phyloP scores from a whole-genome alignment of 78 protist species.

The Protostelium mycophagum region DNA sequence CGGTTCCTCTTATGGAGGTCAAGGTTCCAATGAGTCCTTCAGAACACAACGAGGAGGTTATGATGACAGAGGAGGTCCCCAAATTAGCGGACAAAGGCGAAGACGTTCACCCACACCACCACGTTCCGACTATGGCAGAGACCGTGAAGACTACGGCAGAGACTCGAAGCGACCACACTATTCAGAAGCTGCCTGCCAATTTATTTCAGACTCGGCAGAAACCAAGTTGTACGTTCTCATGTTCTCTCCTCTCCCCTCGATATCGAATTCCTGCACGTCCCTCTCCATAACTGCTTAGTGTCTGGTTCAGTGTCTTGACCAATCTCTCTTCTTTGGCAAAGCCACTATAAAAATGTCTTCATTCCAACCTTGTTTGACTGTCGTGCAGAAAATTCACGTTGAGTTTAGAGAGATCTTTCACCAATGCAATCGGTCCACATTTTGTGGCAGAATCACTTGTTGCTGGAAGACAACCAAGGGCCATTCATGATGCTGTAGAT shows the following conservation, averaged over 20 bases:
- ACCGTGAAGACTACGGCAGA: neutral
- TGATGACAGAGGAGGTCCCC: neutral
- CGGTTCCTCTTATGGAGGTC: too few species aligned
- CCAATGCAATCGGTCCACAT: neutral
- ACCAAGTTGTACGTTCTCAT: constrained; percentile 1
- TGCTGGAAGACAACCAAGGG: too few species aligned
- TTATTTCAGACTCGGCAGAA: neutral
- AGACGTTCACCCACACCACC: neutral
- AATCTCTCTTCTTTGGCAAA: neutral
- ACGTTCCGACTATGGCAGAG: neutral
- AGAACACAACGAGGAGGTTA: neutral
- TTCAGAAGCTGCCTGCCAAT: neutral
- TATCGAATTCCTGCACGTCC: too few species aligned
- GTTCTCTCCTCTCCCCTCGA: too few species aligned
- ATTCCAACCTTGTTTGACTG: neutral
- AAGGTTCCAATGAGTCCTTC: neutral
- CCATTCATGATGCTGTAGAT: too few species aligned
- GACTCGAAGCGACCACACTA: neutral
- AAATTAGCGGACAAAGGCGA: neutral
- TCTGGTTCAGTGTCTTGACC: too few species aligned
- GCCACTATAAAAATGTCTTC: neutral
- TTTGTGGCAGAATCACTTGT: neutral
- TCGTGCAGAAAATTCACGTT: neutral
- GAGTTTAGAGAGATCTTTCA: neutral
- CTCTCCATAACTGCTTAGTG: too few species aligned